Percentiles rank a stretch among this genome's conserved stretches.
phyloP scores from a whole-genome alignment of 768 basidiomycete genomes.

The Lactifluus hygrophoroides region DNA sequence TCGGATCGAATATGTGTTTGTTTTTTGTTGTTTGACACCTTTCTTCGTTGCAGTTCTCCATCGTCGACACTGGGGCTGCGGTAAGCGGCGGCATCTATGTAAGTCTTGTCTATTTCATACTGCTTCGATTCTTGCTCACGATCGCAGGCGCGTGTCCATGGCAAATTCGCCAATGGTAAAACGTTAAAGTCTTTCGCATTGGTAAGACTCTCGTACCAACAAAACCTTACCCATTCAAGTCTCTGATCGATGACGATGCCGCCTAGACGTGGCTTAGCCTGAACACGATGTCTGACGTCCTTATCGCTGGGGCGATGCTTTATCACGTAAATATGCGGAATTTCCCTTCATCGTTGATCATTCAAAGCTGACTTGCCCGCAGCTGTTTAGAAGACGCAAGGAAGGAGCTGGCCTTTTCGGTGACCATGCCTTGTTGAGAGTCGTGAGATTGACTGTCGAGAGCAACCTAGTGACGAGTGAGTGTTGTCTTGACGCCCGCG shows the following conservation, averaged over 20 bases:
- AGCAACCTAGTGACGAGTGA: slow-evolving; percentile 20
- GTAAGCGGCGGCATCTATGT: not conserved
- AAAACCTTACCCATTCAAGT: not conserved
- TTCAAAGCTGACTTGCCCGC: not conserved
- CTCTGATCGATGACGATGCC: not conserved
- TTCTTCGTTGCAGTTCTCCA: not conserved
- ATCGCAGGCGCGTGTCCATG: not conserved
- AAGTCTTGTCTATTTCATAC: not conserved
- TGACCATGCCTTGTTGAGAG: slow-evolving; percentile 11
- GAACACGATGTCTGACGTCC: not conserved
- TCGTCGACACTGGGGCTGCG: not conserved
- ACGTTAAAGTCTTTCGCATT: not conserved
- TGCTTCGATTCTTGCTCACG: not conserved
- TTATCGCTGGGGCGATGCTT: slow-evolving; percentile 4
- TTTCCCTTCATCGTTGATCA: not conserved
- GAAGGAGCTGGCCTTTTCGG: not conserved
- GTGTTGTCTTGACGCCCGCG: not conserved
- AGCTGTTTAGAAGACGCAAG: not conserved
- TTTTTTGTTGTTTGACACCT: too few species aligned
- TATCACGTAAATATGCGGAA: not conserved
- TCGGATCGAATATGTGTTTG: not conserved
- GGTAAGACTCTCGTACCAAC: not conserved
- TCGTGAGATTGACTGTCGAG: slow-evolving; percentile 23
- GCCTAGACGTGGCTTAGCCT: not conserved
- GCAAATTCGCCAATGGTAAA: not conserved